phyloP scores from a whole-genome alignment of 305 asterid species.

The Solanum hybrid region DNA sequence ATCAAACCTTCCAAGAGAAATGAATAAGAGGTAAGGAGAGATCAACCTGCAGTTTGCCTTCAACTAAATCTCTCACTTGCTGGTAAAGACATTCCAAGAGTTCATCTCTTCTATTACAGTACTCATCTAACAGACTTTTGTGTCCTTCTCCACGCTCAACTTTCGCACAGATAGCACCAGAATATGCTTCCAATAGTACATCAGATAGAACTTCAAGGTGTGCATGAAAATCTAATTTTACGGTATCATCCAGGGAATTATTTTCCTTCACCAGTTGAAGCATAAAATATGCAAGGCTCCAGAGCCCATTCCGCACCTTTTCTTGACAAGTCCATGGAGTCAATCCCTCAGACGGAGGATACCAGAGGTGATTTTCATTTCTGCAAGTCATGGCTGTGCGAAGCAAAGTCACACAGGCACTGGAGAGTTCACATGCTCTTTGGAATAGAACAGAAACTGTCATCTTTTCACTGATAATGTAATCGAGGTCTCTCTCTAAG shows the following conservation, averaged over 20 bases:
- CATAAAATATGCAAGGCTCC: conserved; percentile 74
- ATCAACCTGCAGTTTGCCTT: conserved; percentile 49
- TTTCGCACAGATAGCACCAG: conserved; percentile 69
- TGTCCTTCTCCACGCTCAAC: conserved; percentile 73
- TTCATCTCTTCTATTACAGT: conserved; percentile 63
- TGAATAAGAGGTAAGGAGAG: not conserved
- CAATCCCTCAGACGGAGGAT: conserved; percentile 79
- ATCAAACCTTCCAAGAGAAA: conserved; percentile 5
- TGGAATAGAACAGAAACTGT: conserved; percentile 42
- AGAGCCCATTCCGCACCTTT: conserved; percentile 61
- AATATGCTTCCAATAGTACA: conserved; percentile 67
- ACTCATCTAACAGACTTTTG: conserved; percentile 57
- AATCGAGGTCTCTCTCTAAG: conserved; percentile 64
- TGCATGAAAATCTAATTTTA: conserved; percentile 44
- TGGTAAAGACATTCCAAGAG: conserved; percentile 73
- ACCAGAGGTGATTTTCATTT: conserved; percentile 75
- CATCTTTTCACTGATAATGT: conserved; percentile 50
- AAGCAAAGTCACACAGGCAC: conserved; percentile 64
- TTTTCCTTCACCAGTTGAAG: conserved; percentile 57
- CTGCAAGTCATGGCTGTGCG: conserved; percentile 56
- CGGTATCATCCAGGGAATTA: conserved; percentile 44
- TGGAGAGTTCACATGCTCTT: conserved; percentile 78
- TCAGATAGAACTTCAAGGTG: conserved; percentile 63
- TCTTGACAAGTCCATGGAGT: conserved; percentile 80
- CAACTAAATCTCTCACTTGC: conserved; percentile 50